These are phyloP conservation scores for Pyrenophora tritici-repentis DNA, from an alignment of 2,329 filamentous ascomycete species.

Conservation along the genomic window DNA sequence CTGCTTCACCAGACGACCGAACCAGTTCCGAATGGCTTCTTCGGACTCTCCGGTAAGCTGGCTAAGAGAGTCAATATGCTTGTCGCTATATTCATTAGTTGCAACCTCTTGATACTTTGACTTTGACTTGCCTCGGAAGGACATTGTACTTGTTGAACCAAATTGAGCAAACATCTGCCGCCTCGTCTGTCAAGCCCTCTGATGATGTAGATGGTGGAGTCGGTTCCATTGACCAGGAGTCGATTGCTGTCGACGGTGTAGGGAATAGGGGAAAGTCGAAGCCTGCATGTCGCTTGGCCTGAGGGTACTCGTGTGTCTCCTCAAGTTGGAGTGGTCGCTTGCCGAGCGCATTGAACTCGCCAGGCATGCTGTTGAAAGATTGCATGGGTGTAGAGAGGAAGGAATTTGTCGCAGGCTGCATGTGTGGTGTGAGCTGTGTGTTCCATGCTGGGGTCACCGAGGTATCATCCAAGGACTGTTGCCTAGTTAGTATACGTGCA, in stretches of 20 bases:
- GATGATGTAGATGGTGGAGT: conserved; percentile 27
- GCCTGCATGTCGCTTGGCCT: conserved; percentile 40
- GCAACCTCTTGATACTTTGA: background rate
- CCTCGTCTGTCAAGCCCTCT: conserved; percentile 42
- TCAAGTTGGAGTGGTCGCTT: conserved; percentile 43
- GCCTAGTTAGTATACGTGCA: conserved; percentile 11
- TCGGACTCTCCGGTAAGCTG: conserved; percentile 44
- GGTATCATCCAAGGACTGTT: conserved; percentile 42
- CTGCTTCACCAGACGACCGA: conserved; percentile 44
- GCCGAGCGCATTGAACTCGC: conserved; percentile 27
- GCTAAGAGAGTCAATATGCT: conserved; percentile 44
- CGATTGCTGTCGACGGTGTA: conserved; percentile 22
- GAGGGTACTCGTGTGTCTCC: conserved; percentile 39
- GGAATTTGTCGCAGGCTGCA: conserved; percentile 23
- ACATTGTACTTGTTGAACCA: conserved; percentile 48
- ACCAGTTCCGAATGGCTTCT: conserved; percentile 43
- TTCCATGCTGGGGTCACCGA: conserved; percentile 33
- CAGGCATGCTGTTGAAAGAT: conserved; percentile 34
- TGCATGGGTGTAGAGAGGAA: conserved; percentile 36
- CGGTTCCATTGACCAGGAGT: conserved; percentile 34
- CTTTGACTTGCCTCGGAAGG: conserved; percentile 30
- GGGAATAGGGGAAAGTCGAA: conserved; percentile 31
- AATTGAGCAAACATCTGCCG: conserved; percentile 45
- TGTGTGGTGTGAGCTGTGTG: conserved; percentile 29
- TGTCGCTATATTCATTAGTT: conserved; percentile 24